phyloP scores from a whole-genome alignment of 2,329 filamentous ascomycete genomes.

The Cyclaneusma minus region DNA sequence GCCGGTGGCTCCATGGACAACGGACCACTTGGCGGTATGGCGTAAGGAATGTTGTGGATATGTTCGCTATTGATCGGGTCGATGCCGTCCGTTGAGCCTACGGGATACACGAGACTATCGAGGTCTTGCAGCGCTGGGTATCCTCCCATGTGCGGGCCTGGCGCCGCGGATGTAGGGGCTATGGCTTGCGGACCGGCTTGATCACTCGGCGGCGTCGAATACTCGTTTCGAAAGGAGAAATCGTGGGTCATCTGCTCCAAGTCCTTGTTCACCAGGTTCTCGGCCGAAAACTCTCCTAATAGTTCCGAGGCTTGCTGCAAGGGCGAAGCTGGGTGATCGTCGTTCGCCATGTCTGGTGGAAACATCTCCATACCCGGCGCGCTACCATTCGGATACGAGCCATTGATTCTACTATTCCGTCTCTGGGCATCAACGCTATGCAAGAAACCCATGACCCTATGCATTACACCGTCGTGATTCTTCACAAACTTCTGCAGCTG shows the following conservation, averaged over 20 bases:
- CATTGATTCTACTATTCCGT: constrained; percentile 38
- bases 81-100: constrained; percentile 80
- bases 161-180: constrained; percentile 25
- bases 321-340: constrained; percentile 51
- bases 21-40: constrained; percentile 49
- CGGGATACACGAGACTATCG: constrained; percentile 72
- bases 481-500: constrained; percentile 45
- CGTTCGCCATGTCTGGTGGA: constrained; percentile 14
- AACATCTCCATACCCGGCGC: constrained; percentile 19
- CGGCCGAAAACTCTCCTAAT: constrained; percentile 47
- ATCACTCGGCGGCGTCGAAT: constrained; percentile 17
- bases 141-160: constrained; percentile 22
- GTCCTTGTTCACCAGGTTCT: constrained; percentile 47
- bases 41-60: constrained; percentile 85
- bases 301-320: constrained; percentile 53
- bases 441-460: constrained; percentile 54
- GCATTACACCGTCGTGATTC: constrained; percentile 57
- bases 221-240: constrained; percentile 15
- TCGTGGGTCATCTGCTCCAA: constrained; percentile 44
- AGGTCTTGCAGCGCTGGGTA: constrained; percentile 30
- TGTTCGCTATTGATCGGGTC: constrained; percentile 91
- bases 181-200: constrained; percentile 9
- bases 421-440: constrained; percentile 48
- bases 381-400: constrained; percentile 25
- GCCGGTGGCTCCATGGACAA: constrained; percentile 23